phyloP scores from a whole-genome alignment of 73 alveolate species.

The Paramecium sonneborni region DNA sequence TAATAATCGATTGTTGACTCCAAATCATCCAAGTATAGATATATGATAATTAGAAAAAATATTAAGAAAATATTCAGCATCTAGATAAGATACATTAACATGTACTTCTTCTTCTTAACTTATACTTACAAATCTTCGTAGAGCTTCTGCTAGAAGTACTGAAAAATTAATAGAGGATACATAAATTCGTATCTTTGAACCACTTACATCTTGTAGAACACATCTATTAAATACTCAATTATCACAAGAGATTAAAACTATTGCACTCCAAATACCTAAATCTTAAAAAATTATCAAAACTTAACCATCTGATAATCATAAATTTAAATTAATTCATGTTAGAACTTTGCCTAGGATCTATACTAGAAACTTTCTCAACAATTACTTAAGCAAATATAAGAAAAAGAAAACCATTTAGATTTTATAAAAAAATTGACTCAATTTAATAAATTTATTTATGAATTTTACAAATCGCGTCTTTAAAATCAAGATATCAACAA shows the following conservation, averaged over 20 bases:
- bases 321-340: not conserved
- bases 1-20: not conserved
- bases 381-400: not conserved
- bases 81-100: not conserved
- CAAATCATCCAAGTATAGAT: not conserved
- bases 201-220: not conserved
- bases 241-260: not conserved
- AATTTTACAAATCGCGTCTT: not conserved
- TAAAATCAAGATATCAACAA: not conserved
- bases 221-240: not conserved
- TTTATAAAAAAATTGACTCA: not conserved
- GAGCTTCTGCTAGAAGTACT: constrained; percentile 31
- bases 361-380: not conserved
- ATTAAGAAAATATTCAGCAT: constrained; percentile 9
- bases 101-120: not conserved
- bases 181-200: not conserved
- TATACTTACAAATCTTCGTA: not conserved
- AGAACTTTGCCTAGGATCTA: not conserved
- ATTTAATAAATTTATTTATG: constrained; percentile 4
- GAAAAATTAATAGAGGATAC: constrained; percentile 20
- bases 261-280: not conserved
- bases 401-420: not conserved
- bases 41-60: not conserved
- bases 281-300: not conserved
- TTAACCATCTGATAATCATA: not conserved